phyloP scores from a whole-genome alignment of 805 yeast genomes.

The Tetrapisispora pingtungensis region DNA sequence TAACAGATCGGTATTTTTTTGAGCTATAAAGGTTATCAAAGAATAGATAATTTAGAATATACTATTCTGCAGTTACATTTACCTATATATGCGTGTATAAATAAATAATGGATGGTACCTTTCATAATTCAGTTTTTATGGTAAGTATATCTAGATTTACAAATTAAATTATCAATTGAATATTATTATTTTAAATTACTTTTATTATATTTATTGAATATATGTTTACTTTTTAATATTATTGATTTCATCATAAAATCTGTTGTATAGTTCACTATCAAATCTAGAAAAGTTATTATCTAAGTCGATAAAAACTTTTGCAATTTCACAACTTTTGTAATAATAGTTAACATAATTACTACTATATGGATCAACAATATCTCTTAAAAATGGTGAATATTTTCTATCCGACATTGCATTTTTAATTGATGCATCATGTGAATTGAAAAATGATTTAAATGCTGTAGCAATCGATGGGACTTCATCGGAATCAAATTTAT shows the following conservation, averaged over 20 bases:
- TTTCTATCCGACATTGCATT: slow-evolving; percentile 13
- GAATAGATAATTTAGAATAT: too few species aligned
- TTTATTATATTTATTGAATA: background rate
- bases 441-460: slow-evolving; percentile 14
- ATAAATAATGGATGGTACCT: too few species aligned
- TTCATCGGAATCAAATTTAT: slow-evolving; percentile 7
- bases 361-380: slow-evolving; percentile 27
- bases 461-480: slow-evolving; percentile 19
- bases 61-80: too few species aligned
- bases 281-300: slow-evolving; percentile 53
- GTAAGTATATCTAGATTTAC: too few species aligned
- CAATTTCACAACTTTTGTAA: slow-evolving; percentile 50
- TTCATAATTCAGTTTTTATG: too few species aligned
- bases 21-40: too few species aligned
- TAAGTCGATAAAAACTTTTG: slow-evolving; percentile 51
- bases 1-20: too few species aligned
- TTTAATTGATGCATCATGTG: slow-evolving; percentile 9
- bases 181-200: too few species aligned
- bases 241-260: slow-evolving; percentile 22
- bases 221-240: background rate
- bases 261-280: slow-evolving; percentile 38
- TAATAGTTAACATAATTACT: slow-evolving; percentile 36
- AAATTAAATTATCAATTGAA: too few species aligned
- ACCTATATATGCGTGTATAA: too few species aligned
- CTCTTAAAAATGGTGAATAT: slow-evolving; percentile 18